Base-by-base conservation (phyloP, 2,329 filamentous ascomycete genomes). In the Cordyceps tenuipes region DNA sequence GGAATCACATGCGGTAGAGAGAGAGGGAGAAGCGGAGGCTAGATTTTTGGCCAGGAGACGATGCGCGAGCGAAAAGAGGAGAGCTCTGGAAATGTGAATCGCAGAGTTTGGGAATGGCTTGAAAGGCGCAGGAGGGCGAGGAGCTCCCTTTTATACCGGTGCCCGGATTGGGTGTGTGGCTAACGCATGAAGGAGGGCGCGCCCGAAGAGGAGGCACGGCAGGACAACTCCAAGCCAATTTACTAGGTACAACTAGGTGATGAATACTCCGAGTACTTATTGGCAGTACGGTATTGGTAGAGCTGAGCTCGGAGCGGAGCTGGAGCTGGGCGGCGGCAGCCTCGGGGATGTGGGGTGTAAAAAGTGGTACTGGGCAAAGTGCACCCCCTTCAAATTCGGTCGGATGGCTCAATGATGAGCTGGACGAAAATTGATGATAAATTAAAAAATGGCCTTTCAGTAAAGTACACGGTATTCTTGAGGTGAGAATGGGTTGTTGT, bases 111-210 rank as follows among this genome's bases (percentile, higher is more conserved):
- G 48, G 48, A 56, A 21, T n/a, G n/a, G 6, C 23, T 9, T 10
- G 19, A 52, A 13, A 23, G 39, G 26, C 41, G 47, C 12, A 52
- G 23, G 39, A 51, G 47, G 36, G 48, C 47, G 13, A 59, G 6
- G 26, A 10, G 36, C 44, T 46, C 44, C 54, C 56, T 52, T 59
- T 59, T 59, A 59, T 52, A 59, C 31, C 12, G 12, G 26, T 19
- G 43, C n/a, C 41, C 47, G 41, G 56, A 43, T n/a, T 36, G 56
- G 56, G 56, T 59, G 56, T 59, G 56, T 46, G 56, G 15, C 56
- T 59, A 59, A 34, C n/a, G 50, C 15, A 19, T n/a, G 36, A 31
- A 26, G 10, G 48, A n/a, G 13, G 15, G 56, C 21, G 12, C 7
- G 34, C 34, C 34, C 8, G 9, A 29, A 48, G 31, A 21, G 34